Evolutionary conservation across 2,329 filamentous ascomycete species (phyloP), one percentile per base, ranked within the genome.

Genomic region (Aspergillus ruber): DNA sequence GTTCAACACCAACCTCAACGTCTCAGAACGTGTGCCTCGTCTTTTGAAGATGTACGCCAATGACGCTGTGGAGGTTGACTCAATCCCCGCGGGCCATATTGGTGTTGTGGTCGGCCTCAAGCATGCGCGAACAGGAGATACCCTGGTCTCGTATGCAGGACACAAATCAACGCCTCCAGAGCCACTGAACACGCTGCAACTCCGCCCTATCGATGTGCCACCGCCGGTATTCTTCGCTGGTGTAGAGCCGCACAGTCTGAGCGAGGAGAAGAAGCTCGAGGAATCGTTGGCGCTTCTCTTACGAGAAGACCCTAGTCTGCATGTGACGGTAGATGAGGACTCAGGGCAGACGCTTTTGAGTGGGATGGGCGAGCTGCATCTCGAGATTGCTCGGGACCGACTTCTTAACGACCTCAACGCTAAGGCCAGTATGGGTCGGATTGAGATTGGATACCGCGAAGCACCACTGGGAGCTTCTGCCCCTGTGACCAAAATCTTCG

Each of bases 201-300:
- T 98, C 32, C 82, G 89, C 13, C 89, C 93, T 0, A 93, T 95
- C 23, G 81, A 87, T 50, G 88, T 96, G 0, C 91, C 93, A 0
- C 90, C 93, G 0, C 90, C 93, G 0, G 93, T 98, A 0, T 95
- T 96, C 62, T 98, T 97, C 66, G 85, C 94, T n/a, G 88, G 90
- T 50, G 84, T 97, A 23, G 91, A 97, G 54, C 88, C 83, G 15
- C 72, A 89, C 56, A 85, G 88, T 57, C 73, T 88, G 27, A 79
- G 85, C 27, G 89, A 90, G 55, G 86, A 90, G 58, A 90, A 90
- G 57, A 80, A 85, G 49, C 80, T 98, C 5, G 81, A 88, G 47
- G 81, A 85, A 5, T 85, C 86, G 1, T 74, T 98, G 5, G 79
- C 82, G 4, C 81, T 93, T 43, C 79, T 95, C 4, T 80, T 95